Base-by-base conservation (phyloP, 495 filamentous ascomycete genomes). In the Diplogelasinospora grovesii region DNA sequence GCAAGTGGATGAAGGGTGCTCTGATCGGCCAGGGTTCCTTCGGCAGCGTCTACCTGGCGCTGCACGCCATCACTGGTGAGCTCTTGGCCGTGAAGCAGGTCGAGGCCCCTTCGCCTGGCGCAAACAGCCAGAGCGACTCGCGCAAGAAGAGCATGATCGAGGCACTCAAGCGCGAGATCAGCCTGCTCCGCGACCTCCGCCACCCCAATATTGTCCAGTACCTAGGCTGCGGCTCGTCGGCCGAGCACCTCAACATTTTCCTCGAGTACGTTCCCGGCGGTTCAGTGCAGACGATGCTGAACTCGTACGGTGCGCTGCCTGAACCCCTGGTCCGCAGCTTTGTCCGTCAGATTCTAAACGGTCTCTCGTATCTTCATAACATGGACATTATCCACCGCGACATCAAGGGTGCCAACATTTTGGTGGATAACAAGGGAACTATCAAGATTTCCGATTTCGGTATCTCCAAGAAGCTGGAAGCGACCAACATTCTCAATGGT, bases 401-500 rank as follows among this genome's bases (percentile, higher is more conserved):
- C 64, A 96, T 97, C 74, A 97, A 97, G 66, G 90, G 90, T 36
- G 90, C 90, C 57, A 99, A 99, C 58, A 90, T 99, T 48, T 83
- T 99, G 15, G 92, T 99, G 35, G 92, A 99, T 65, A 97, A 96
- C 70, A 96, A 97, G 60, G 92, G 92, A 28, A 88, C 87, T 29
- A 93, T 99, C 70, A 99, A 99, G 65, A 99, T 99, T 39, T 96
- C 90, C 14, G 92, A 99, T 70, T 99, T 99, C 52, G 92, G 92
- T 62, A 97, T 99, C 59, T 93, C 86, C 43, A 99, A 99, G 73
- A 94, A 64, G 41, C 51, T 64, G 31, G 59, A 62, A 46, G 59
- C 61, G 9, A 58, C 59, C 34, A 61, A 61, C 46, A 68, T 74
- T 31, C 60, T 79, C 41, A 70, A 80, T 33, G 70, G 75, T 38